Evolutionary conservation across 495 filamentous ascomycete genomes (phyloP).

Genomic region (Penicillium simplicissimum): DNA sequence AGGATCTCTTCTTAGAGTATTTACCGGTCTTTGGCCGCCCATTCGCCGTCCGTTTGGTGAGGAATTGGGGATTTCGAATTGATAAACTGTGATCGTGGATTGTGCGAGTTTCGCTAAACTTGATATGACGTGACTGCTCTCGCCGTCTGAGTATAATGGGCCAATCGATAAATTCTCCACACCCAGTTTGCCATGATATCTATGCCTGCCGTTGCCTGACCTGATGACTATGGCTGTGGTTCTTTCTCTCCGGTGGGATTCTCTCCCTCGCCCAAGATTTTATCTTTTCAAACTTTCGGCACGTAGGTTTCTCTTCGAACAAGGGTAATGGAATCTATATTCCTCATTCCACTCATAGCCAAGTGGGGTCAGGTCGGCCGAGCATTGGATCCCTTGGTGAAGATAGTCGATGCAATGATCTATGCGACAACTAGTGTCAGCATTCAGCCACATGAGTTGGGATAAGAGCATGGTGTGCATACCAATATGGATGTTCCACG

Average conservation of each 20-base stretch:
- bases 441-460: background rate
- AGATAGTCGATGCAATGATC: conserved; percentile 7
- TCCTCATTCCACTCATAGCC: conserved; percentile 7
- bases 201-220: background rate
- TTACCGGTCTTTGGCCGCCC: background rate
- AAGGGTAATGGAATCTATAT: conserved; percentile 1
- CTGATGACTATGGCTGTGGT: background rate
- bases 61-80: background rate
- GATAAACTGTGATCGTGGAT: too few species aligned
- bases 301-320: conserved; percentile 4
- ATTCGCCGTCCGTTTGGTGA: background rate
- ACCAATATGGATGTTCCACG: conserved; percentile 1
- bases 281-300: conserved; percentile 2
- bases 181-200: background rate
- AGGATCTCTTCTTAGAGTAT: too few species aligned
- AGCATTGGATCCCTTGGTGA: conserved; percentile 3
- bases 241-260: background rate
- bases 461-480: background rate
- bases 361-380: conserved; percentile 1
- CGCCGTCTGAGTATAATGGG: background rate
- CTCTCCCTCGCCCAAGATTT: conserved; percentile 1
- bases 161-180: background rate
- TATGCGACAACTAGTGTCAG: background rate
- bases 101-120: too few species aligned
- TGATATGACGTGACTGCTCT: background rate